phyloP scores from a whole-genome alignment of 306 rosid genomes.

The Cicer yamashitae region DNA sequence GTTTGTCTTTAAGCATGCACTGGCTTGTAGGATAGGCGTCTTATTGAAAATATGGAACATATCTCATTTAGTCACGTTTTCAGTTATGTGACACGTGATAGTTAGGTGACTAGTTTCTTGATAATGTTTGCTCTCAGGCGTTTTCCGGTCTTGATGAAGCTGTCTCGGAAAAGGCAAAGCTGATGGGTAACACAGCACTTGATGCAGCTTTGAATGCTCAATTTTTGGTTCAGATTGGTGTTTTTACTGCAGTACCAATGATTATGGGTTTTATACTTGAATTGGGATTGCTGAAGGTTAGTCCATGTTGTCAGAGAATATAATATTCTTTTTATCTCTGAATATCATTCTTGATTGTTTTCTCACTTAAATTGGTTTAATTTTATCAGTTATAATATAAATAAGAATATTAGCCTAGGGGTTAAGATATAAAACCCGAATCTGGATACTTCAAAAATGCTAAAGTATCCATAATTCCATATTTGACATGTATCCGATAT shows the following conservation, averaged over 20 bases:
- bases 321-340: background rate
- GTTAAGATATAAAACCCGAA: no score
- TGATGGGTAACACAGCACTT: slow-evolving; percentile 79
- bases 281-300: slow-evolving; percentile 89
- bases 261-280: slow-evolving; percentile 94
- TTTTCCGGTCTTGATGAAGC: slow-evolving; percentile 83
- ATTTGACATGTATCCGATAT: background rate
- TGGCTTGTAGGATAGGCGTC: slow-evolving; percentile 6
- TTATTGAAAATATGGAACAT: slow-evolving; percentile 1
- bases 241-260: slow-evolving; percentile 96
- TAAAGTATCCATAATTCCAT: background rate
- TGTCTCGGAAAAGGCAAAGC: slow-evolving; percentile 61
- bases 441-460: background rate
- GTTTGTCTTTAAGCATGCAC: slow-evolving; percentile 12
- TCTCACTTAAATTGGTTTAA: background rate
- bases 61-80: slow-evolving; percentile 11
- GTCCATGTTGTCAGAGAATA: slow-evolving; percentile 22
- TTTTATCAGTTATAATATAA: background rate
- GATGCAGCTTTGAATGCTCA: slow-evolving; percentile 93
- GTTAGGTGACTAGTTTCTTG: slow-evolving; percentile 7
- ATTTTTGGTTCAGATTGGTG: slow-evolving; percentile 94
- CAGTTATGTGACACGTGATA: slow-evolving; percentile 2
- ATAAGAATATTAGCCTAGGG: background rate
- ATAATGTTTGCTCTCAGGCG: slow-evolving; percentile 65
- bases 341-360: slow-evolving; percentile 16